Evolutionary conservation across 2,329 filamentous ascomycete species (phyloP).

Genomic region (Aspergillus sp.): DNA sequence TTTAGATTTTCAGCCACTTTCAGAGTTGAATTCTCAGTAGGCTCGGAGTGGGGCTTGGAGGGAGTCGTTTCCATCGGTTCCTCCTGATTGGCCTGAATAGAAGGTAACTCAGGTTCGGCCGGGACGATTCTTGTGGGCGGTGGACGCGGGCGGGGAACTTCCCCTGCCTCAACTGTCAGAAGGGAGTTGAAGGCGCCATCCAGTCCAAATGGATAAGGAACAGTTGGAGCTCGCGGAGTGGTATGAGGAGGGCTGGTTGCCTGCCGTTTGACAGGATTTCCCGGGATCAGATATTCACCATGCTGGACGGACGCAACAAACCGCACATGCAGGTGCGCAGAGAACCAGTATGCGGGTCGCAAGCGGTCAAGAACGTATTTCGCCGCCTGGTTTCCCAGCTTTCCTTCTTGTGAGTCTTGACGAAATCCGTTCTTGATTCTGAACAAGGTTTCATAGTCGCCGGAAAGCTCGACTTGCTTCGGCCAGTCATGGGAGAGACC

Average conservation of each 20-base stretch:
- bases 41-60: neutral
- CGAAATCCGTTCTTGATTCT: slow-evolving; percentile 71
- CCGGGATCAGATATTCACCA: slow-evolving; percentile 27
- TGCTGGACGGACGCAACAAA: slow-evolving; percentile 66
- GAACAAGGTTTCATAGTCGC: slow-evolving; percentile 69
- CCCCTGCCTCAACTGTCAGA: slow-evolving; percentile 7
- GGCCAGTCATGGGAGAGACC: slow-evolving; percentile 97
- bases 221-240: neutral
- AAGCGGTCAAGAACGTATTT: slow-evolving; percentile 77
- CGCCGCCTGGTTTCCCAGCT: slow-evolving; percentile 77
- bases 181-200: slow-evolving; percentile 20
- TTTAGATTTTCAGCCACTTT: no score
- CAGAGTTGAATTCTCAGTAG: neutral
- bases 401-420: slow-evolving; percentile 71
- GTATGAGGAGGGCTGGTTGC: neutral
- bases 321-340: slow-evolving; percentile 88
- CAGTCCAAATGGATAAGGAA: slow-evolving; percentile 17
- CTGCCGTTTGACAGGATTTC: slow-evolving; percentile 3
- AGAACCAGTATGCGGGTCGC: slow-evolving; percentile 85
- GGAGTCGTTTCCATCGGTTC: neutral
- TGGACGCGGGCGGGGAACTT: neutral
- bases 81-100: neutral
- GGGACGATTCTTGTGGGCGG: neutral
- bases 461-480: slow-evolving; percentile 73
- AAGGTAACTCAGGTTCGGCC: neutral